Evolutionary conservation across 345 rosid genomes (phyloP), one percentile per base, ranked within the genome.

Genomic region (Brassica cretica): DNA sequence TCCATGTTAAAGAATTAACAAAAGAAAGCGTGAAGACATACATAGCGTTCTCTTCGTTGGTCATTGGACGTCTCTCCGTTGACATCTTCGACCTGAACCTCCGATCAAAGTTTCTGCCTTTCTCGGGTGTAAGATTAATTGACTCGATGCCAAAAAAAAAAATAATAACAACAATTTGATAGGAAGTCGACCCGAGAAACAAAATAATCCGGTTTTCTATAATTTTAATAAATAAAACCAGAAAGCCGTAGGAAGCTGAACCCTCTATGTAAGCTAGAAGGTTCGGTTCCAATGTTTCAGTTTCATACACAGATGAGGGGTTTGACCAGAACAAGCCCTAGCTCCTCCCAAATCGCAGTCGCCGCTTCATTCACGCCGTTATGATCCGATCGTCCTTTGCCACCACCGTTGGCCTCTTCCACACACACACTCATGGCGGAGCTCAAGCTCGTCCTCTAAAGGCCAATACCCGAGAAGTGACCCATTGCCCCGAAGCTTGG

Each of bases 371-470:
- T 49, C n/a, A 61, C 65, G n/a, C 59, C 63, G 72, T 39, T 16
- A 80, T 80, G 90, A 82, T 88, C 76, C 90, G 91, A 83, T 83
- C 96, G 70, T 83, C 97, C 78, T 81, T 92, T 70, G 41, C 66
- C 32, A 66, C 85, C 64, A 79, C 82, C 81, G 76, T 83, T 70
- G 84, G 81, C 32, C 76, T 68, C 53, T 77, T 78, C 74, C 93
- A 89, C 74, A 18, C 64, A 29, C 89, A 85, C 24, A 25, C 82
- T 55, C 78, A 74, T 16, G 91, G 91, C 58, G 89, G 89, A 73
- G 27, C 83, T 60, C 86, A 83, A 78, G 71, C 84, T 59, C 77
- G 78, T 14, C 85, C 85, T 33, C 65, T 78, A 66, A 72, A 70
- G 3, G 66, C 32, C 77, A 75, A 78, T 15, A 76, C 71, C 18